Conservation (phyloP, 225 moss, liverwort and hornwort species). For the Neckera pumila region DNA sequence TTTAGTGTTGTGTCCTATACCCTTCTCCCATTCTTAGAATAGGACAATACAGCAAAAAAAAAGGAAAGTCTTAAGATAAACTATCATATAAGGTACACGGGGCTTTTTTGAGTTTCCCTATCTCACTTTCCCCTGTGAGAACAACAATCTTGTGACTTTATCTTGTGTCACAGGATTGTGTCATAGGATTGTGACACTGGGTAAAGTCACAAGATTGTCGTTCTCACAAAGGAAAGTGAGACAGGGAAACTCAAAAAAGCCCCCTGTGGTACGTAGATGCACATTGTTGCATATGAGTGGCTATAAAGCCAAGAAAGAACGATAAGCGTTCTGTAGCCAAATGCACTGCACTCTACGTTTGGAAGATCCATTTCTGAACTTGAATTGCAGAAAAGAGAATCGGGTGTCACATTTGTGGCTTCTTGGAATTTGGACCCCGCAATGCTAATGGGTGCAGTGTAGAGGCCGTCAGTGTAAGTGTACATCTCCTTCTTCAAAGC, state of each 20-base stretch:
- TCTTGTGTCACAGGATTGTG: no score
- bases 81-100: background rate
- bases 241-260: no score
- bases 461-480: conserved; percentile 30
- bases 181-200: no score
- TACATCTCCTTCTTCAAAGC: conserved; percentile 26
- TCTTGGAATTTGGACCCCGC: conserved; percentile 17
- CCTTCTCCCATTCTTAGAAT: background rate
- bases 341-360: background rate
- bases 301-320: background rate
- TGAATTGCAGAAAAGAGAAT: background rate
- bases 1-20: background rate
- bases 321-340: no score
- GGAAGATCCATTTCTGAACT: background rate
- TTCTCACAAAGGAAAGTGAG: no score
- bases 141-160: no score
- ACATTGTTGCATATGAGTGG: background rate
- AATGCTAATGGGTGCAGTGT: conserved; percentile 17
- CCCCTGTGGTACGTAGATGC: no score
- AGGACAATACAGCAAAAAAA: background rate
- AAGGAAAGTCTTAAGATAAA: background rate
- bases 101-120: no score
- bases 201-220: no score
- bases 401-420: conserved; percentile 16
- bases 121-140: no score